Evolutionary conservation across 2,329 filamentous ascomycete genomes (phyloP).

Genomic region (Botryotinia narcissicola): DNA sequence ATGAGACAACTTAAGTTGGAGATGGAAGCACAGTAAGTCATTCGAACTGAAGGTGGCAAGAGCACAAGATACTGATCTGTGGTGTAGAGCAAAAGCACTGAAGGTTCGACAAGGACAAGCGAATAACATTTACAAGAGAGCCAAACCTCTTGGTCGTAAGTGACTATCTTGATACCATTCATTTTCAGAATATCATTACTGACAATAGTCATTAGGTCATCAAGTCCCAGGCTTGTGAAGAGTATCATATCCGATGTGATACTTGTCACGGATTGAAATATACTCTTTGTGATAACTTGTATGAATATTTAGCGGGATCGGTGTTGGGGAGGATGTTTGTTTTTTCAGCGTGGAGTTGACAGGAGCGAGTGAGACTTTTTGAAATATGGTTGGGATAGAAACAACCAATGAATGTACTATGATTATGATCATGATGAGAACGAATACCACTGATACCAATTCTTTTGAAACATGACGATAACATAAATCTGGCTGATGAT

Average conservation of each 20-base stretch:
- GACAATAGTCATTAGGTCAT: neutral
- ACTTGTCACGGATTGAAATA: neutral
- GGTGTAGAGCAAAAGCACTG: constrained; percentile 5
- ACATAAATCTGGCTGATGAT: neutral
- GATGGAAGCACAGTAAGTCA: constrained; percentile 16
- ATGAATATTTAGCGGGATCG: neutral
- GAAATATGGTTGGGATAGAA: neutral
- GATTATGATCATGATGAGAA: neutral
- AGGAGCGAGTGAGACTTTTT: neutral
- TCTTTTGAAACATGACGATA: neutral
- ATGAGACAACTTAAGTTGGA: constrained; percentile 9
- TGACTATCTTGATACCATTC: neutral
- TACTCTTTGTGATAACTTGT: neutral
- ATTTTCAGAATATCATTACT: neutral
- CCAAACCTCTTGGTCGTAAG: constrained; percentile 21
- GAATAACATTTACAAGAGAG: constrained; percentile 15
- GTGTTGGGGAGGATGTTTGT: neutral
- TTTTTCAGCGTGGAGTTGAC: neutral
- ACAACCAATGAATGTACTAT: neutral
- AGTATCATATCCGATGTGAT: neutral
- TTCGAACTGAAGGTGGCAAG: too few species aligned
- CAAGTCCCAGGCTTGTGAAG: neutral
- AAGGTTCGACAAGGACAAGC: constrained; percentile 17
- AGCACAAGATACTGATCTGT: neutral
- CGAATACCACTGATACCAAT: neutral